Conservation (phyloP, 2,329 filamentous ascomycete genomes). For the Aspergillus cejpii region DNA sequence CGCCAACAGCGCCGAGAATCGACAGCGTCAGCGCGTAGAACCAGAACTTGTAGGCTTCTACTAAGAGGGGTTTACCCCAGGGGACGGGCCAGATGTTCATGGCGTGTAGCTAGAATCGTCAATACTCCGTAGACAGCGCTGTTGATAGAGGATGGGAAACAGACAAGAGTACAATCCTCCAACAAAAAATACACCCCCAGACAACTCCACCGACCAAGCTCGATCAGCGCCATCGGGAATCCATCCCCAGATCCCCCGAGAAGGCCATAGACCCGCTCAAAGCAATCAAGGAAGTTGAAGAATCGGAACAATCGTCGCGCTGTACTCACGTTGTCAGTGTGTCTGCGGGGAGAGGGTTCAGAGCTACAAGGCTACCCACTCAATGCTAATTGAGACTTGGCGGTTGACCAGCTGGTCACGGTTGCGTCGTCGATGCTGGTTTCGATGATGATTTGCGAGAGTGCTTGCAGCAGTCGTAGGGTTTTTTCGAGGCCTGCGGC, state of each 20-base stretch:
- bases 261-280: slow-evolving; percentile 47
- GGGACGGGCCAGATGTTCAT: slow-evolving; percentile 46
- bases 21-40: slow-evolving; percentile 55
- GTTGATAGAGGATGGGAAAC: slow-evolving; percentile 28
- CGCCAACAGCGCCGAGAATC: slow-evolving; percentile 32
- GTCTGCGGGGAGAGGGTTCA: background rate
- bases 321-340: slow-evolving; percentile 14
- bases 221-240: slow-evolving; percentile 38
- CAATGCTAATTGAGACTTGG: slow-evolving; percentile 36
- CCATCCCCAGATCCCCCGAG: slow-evolving; percentile 19
- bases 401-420: slow-evolving; percentile 26
- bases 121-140: too few species aligned
- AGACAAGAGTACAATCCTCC: slow-evolving; percentile 57
- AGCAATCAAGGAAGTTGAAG: slow-evolving; percentile 60
- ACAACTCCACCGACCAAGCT: slow-evolving; percentile 52
- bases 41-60: slow-evolving; percentile 65
- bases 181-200: slow-evolving; percentile 62
- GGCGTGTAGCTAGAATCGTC: slow-evolving; percentile 42
- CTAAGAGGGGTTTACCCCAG: slow-evolving; percentile 44
- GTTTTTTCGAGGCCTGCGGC: slow-evolving; percentile 30
- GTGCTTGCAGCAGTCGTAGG: slow-evolving; percentile 30
- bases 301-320: slow-evolving; percentile 60
- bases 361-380: slow-evolving; percentile 25
- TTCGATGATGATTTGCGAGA: slow-evolving; percentile 22
- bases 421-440: slow-evolving; percentile 16